Percentiles rank a stretch among this genome's conserved stretches.
Evolutionary conservation across 1,284 basidiomycete genomes (phyloP).

Genomic region (Malassezia yamatoensis): DNA sequence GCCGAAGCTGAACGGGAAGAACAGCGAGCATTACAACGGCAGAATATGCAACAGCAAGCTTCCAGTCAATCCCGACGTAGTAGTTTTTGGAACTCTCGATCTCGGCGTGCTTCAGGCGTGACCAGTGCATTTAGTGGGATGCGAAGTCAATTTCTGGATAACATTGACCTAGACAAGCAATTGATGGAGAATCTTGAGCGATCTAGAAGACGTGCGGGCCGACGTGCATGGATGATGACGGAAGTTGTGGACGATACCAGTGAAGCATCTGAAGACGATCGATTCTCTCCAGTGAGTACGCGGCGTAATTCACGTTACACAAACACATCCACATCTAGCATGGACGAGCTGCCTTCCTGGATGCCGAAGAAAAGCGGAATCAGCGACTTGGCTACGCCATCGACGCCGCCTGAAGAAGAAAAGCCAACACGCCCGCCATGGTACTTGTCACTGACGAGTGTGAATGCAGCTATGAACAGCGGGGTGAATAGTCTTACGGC

Average conservation of each 20-base stretch:
- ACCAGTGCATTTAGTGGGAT: constrained; percentile 15
- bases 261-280: constrained; percentile 34
- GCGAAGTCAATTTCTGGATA: constrained; percentile 25
- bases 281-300: constrained; percentile 37
- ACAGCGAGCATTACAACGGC: constrained; percentile 23
- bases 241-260: constrained; percentile 38
- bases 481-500: constrained; percentile 74
- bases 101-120: constrained; percentile 27
- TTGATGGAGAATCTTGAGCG: constrained; percentile 42
- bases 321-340: not conserved
- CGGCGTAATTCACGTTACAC: constrained; percentile 22
- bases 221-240: constrained; percentile 41
- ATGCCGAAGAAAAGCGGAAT: constrained; percentile 8
- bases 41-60: constrained; percentile 21
- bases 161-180: constrained; percentile 31
- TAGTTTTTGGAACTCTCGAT: constrained; percentile 23
- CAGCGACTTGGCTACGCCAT: constrained; percentile 18
- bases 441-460: constrained; percentile 70
- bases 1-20: constrained; percentile 26
- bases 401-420: constrained; percentile 3
- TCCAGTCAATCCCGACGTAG: constrained; percentile 20
- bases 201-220: constrained; percentile 26
- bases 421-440: constrained; percentile 52
- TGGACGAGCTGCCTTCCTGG: constrained; percentile 3
- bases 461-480: constrained; percentile 88